Evolutionary conservation across 2,329 filamentous ascomycete species (phyloP).

Genomic region (Furcasterigmium sp.): DNA sequence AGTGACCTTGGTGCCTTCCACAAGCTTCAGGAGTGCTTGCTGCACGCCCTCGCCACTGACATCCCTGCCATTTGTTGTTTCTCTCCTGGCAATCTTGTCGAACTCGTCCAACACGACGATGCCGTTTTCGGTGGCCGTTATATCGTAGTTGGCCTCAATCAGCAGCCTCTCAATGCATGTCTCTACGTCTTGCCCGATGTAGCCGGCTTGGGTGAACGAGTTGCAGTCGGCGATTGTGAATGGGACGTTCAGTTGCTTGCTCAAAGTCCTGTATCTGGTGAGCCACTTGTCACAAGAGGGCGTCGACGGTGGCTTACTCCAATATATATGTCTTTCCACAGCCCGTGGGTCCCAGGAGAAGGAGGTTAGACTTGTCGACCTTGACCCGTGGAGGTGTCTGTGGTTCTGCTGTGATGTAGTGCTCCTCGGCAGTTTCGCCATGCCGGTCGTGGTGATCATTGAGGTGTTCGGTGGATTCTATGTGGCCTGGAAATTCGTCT

Average conservation of each 20-base stretch:
- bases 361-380: conserved; percentile 92
- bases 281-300: neutral
- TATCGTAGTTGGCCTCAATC: conserved; percentile 84
- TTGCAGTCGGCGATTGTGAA: conserved; percentile 96
- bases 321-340: conserved; percentile 96
- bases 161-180: conserved; percentile 87
- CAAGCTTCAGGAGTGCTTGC: conserved; percentile 89
- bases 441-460: conserved; percentile 22
- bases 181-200: conserved; percentile 98
- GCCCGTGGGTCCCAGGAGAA: conserved; percentile 86
- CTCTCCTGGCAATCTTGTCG: conserved; percentile 90
- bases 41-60: conserved; percentile 96
- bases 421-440: conserved; percentile 27
- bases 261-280: conserved; percentile 69
- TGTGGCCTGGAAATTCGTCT: conserved; percentile 53
- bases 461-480: conserved; percentile 38
- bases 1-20: conserved; percentile 91
- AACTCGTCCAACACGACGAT: conserved; percentile 97
- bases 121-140: conserved; percentile 77
- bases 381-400: conserved; percentile 49
- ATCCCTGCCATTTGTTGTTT: conserved; percentile 84
- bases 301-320: conserved; percentile 43
- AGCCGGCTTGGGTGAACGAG: conserved; percentile 91
- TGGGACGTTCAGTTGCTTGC: conserved; percentile 87
- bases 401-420: conserved; percentile 44